These are phyloP conservation scores for Aspergillus fumigatus DNA, from an alignment of 2,329 filamentous ascomycete genomes.

Conservation along the genomic window DNA sequence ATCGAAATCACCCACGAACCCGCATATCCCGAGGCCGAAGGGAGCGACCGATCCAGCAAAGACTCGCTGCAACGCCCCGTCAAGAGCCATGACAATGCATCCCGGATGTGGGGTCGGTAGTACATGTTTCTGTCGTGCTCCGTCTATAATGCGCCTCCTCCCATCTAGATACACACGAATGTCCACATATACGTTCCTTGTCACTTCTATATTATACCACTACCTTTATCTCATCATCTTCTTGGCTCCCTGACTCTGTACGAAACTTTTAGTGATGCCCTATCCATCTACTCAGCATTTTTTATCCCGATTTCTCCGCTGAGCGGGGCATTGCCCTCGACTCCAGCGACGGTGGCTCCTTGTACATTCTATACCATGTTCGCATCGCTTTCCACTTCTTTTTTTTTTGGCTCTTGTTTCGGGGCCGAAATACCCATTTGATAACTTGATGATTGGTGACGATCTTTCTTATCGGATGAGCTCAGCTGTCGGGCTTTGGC, in stretches of 20 bases:
- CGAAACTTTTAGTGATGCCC: neutral
- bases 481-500: neutral
- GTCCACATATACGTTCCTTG: constrained; percentile 1
- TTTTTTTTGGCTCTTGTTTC: neutral
- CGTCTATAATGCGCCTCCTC: neutral
- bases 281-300: neutral
- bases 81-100: constrained; percentile 7
- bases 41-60: constrained; percentile 25
- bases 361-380: neutral
- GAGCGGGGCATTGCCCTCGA: neutral
- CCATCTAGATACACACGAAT: constrained; percentile 3
- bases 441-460: neutral
- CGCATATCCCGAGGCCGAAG: constrained; percentile 22
- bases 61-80: constrained; percentile 15
- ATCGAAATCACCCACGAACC: constrained; percentile 40
- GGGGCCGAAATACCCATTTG: neutral
- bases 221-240: neutral
- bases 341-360: neutral
- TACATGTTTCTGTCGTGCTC: neutral
- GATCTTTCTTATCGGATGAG: neutral
- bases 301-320: neutral
- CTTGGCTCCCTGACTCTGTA: neutral
- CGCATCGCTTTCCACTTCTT: neutral
- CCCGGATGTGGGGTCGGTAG: constrained; percentile 24
- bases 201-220: neutral